These are phyloP conservation scores for Microdochium trichocladiopsis DNA, from an alignment of 2,329 filamentous ascomycete genomes.

Conservation along the genomic window DNA sequence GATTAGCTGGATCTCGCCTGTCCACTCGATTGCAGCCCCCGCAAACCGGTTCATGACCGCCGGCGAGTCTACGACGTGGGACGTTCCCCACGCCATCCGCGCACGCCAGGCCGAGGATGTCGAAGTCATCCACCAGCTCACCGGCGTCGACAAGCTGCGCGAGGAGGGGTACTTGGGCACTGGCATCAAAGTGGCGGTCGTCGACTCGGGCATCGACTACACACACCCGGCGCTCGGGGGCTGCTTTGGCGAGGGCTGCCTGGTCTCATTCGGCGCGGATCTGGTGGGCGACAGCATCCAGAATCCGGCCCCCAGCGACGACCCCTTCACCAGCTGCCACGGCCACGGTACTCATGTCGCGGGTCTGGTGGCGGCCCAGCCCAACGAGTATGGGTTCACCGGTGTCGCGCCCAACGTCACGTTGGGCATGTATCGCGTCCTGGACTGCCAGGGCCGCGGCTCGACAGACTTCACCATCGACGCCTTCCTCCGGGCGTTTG, in stretches of 20 bases:
- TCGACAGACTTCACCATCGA: slow-evolving; percentile 19
- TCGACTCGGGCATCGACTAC: slow-evolving; percentile 38
- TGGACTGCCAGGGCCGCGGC: slow-evolving; percentile 7
- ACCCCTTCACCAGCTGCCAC: slow-evolving; percentile 29
- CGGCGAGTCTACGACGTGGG: too few relatives aligned
- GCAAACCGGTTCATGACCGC: too few relatives aligned
- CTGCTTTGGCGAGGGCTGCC: slow-evolving; percentile 23
- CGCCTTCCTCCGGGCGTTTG: slow-evolving; percentile 19
- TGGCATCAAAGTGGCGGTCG: slow-evolving; percentile 33
- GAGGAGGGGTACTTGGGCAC: slow-evolving; percentile 35
- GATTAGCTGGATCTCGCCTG: too few relatives aligned
- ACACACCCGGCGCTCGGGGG: slow-evolving; percentile 43
- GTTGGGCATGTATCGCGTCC: slow-evolving; percentile 9
- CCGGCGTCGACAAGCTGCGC: slow-evolving; percentile 31
- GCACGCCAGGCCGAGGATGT: too few relatives aligned
- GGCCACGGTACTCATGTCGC: slow-evolving; percentile 38
- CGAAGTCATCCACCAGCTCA: slow-evolving; percentile 22
- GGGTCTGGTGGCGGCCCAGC: slow-evolving; percentile 28
- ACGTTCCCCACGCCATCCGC: too few relatives aligned
- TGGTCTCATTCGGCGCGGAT: slow-evolving; percentile 35
- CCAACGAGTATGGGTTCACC: slow-evolving; percentile 10
- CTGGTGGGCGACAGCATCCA: slow-evolving; percentile 30
- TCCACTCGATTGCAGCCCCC: too few relatives aligned
- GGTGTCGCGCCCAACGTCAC: slow-evolving; percentile 11
- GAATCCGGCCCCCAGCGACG: slow-evolving; percentile 23